Evolutionary conservation across 495 filamentous ascomycete genomes (phyloP), one percentile per base, ranked within the genome.

Genomic region (Daldinia decipiens): DNA sequence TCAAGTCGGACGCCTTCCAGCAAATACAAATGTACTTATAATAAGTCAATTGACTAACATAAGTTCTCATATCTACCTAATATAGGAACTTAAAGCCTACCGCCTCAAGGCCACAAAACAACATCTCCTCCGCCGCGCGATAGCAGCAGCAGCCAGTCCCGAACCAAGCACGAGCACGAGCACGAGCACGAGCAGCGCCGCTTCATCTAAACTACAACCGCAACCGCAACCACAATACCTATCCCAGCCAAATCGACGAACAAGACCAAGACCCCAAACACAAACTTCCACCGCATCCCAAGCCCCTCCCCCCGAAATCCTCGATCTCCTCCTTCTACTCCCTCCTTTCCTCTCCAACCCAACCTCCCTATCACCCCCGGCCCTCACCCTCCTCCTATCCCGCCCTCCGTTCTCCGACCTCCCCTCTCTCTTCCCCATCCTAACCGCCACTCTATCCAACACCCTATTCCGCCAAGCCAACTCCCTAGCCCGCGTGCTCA

Each of bases 311-410:
- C 77, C 72, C 3, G 74, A 80, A 1, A 78, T 84, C 34, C 72
- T 81, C 71, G 74, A 85, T 60, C 80, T 85, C 38, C 76, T 85
- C 47, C 55, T 81, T 27, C 76, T 85, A 7, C 71, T 85, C 15
- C 78, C 81, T 4, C 74, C 83, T 6, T 75, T 80, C 9, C 71
- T 84, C 32, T 58, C 76, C 72, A 51, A 63, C 50, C 61, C 60
- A 39, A 15, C 43, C 26, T 63, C 62, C 17, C 58, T 82, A 19
- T 19, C 75, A 0, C 59, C 72, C 31, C 54, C 72, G 0, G 71
- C 75, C 2, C 51, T 75, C 0, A 17, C 75, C 45, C 66, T 82
- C 19, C 78, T 85, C 5, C 79, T 84, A 45, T 76, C 77, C 8
- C 76, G 47, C 60, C 79, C 82, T 2, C 83, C 83, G 5, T 75